A percentile compares a stretch with the other conserved stretches of the same genome.
Evolutionary conservation across 768 basidiomycete genomes (phyloP).

Genomic region (Serendipita sp.): DNA sequence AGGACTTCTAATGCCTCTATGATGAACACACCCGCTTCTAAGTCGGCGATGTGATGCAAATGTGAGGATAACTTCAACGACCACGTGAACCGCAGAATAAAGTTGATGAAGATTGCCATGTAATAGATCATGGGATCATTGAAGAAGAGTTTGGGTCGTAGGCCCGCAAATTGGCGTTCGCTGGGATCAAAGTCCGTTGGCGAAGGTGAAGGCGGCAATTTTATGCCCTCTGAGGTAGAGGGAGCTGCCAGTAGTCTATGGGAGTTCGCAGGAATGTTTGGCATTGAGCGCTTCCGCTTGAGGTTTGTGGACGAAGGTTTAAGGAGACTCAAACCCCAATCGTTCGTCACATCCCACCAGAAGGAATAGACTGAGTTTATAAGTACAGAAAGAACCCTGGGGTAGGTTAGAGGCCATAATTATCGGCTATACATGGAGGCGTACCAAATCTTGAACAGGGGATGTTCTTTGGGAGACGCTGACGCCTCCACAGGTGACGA

Average conservation of each 20-base stretch:
- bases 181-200: conserved; percentile 11
- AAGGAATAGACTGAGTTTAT: conserved; percentile 91
- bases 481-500: conserved; percentile 39
- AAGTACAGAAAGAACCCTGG: conserved; percentile 67
- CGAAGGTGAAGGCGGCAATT: conserved; percentile 22
- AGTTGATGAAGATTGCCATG: conserved; percentile 62
- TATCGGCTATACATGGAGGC: conserved; percentile 14
- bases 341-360: conserved; percentile 98
- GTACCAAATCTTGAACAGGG: conserved; percentile 73
- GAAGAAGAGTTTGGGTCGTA: conserved; percentile 60
- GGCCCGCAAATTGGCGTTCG: conserved; percentile 42
- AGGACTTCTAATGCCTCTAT: conserved; percentile 81
- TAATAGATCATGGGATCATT: conserved; percentile 71
- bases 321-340: conserved; percentile 85
- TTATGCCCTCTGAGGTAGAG: conserved; percentile 18
- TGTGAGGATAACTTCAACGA: conserved; percentile 79
- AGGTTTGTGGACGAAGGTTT: conserved; percentile 22
- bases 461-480: conserved; percentile 52
- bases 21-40: conserved; percentile 71
- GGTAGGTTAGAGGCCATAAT: conserved; percentile 1
- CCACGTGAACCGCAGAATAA: conserved; percentile 86
- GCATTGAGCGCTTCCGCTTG: background rate
- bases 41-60: conserved; percentile 60
- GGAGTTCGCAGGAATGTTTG: background rate
- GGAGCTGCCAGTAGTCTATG: conserved; percentile 12